Conservation (phyloP, 2,329 filamentous ascomycete genomes). For the Calonectria hongkongensis region DNA sequence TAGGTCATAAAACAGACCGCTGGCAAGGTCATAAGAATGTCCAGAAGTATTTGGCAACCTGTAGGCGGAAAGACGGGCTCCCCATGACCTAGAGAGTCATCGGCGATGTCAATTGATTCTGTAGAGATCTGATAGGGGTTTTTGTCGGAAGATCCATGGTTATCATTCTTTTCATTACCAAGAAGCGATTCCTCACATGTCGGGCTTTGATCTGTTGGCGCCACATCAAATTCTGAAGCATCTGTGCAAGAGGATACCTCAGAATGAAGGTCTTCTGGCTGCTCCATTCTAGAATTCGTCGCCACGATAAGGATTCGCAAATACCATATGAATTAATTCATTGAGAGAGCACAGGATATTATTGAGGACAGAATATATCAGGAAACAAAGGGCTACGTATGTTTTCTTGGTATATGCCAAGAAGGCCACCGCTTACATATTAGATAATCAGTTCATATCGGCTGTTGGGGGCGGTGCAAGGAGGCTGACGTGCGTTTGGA, state of each 20-base stretch:
- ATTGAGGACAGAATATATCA: no score
- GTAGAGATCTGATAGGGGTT: not conserved
- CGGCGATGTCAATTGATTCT: not conserved
- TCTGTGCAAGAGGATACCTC: conserved; percentile 14
- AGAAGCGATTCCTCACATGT: not conserved
- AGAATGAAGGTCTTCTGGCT: not conserved
- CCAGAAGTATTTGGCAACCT: conserved; percentile 4
- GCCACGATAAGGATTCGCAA: not conserved
- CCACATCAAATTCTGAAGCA: not conserved
- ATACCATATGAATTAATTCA: not conserved
- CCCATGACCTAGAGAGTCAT: not conserved
- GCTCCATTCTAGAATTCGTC: not conserved
- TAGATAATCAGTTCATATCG: not conserved
- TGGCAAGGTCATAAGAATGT: conserved; percentile 28
- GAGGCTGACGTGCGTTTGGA: not conserved
- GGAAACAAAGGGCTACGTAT: no score
- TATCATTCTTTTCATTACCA: not conserved
- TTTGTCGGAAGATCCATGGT: not conserved
- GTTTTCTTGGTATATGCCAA: no score
- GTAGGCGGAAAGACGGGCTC: not conserved
- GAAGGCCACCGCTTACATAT: no score
- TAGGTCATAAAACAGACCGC: conserved; percentile 31
- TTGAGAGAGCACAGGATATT: not conserved
- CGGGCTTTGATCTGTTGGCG: not conserved
- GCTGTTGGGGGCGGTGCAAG: not conserved